Percentiles rank a stretch among this genome's conserved stretches.
phyloP scores from a whole-genome alignment of 2,329 filamentous ascomycete species.

The Dryadomyces quercus-mongolicae region DNA sequence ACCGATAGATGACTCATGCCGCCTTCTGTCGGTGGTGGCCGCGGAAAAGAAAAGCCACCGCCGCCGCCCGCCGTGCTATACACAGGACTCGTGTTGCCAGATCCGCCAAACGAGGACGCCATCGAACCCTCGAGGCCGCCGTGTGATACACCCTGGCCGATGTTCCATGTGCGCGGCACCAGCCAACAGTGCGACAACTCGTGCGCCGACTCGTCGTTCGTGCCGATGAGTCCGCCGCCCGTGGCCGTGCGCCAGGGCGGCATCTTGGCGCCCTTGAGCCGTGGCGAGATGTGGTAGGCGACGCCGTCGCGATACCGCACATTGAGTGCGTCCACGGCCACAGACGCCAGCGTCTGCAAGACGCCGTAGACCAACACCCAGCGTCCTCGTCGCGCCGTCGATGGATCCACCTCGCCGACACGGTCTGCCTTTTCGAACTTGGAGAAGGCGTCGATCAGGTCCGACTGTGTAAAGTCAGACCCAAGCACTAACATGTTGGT shows the following conservation, averaged over 20 bases:
- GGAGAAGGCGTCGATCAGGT: slow-evolving; percentile 42
- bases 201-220: slow-evolving; percentile 28
- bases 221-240: slow-evolving; percentile 19
- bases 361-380: slow-evolving; percentile 51
- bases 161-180: slow-evolving; percentile 27
- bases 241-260: slow-evolving; percentile 39
- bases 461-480: slow-evolving; percentile 38
- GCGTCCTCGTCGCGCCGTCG: slow-evolving; percentile 42
- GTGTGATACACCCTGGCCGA: slow-evolving; percentile 2
- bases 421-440: slow-evolving; percentile 44
- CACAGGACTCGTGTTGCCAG: slow-evolving; percentile 14
- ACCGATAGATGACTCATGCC: no score
- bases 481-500: slow-evolving; percentile 47
- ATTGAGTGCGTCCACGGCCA: slow-evolving; percentile 44
- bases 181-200: slow-evolving; percentile 42
- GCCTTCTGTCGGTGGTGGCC: slow-evolving; percentile 13
- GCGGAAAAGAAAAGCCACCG: slow-evolving; percentile 15
- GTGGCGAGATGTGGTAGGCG: slow-evolving; percentile 43
- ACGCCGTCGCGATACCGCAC: slow-evolving; percentile 40
- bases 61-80: background rate
- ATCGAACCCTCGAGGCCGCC: slow-evolving; percentile 15
- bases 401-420: slow-evolving; percentile 38
- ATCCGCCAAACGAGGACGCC: slow-evolving; percentile 12
- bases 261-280: slow-evolving; percentile 34
- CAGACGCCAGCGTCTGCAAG: slow-evolving; percentile 45